Base-by-base conservation (phyloP, 176 grass and related monocot species). In the Ananas comosus region DNA sequence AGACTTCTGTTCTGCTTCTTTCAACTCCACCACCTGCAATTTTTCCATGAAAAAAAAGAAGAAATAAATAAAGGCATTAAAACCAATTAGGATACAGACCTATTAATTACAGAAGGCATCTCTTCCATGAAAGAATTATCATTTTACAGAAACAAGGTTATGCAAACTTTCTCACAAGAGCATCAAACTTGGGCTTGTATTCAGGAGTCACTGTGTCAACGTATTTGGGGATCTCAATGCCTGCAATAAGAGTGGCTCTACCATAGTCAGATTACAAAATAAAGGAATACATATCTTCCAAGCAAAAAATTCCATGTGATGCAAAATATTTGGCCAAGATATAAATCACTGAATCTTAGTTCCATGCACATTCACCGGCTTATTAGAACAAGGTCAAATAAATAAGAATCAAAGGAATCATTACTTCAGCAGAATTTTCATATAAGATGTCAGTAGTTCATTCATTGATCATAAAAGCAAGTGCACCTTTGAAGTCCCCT, bases 171-270 rank as follows among this genome's bases (percentile, higher is more conserved):
- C 56, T 80, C 82, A 97, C 93, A 81, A 97, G 74, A 48, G 82
- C 83, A 72, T 97, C 86, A 79, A 92, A 97, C 74, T 97, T 92
- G 42, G 86, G 93, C 74, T 97, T 85, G 65, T 81, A 92, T 72
- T 90, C 51, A 33, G 93, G 93, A 87, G 93, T 97, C 73, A 92
- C 89, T 3, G 76, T 92, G 48, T 97, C 89, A 10, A 79, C 89
- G 50, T 83, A 97, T 72, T 97, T 97, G n/a, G 89, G 89, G 71
- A 92, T 90, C 74, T 97, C 74, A 28, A 92, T 81, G 75, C 84
- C 93, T 92, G 83, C 68, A 92, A 76, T 73, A 67, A 21, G 50
- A 29, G 13, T 50, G 47, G 48, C 17, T 61, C 56, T 18, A 22
- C 21, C 16, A 61, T 19, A 61, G 21, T 61, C 56, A 10, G 21